Percentiles rank a stretch among this genome's conserved stretches.
phyloP scores from a whole-genome alignment of 2,329 filamentous ascomycete species.

The Aspergillus intermedius region DNA sequence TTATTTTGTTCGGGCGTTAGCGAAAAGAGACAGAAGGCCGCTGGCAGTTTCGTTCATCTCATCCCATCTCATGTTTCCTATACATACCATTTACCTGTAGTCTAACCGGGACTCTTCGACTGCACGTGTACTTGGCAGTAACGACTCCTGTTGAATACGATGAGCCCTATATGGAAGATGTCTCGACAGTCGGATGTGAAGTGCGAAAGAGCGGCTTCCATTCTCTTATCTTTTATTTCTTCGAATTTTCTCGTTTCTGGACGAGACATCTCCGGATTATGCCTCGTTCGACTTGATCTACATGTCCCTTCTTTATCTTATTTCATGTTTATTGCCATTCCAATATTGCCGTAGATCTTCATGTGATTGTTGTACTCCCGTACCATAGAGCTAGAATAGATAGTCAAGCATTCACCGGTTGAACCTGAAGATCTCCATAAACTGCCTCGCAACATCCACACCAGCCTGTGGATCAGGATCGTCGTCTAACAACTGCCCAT shows the following conservation, averaged over 20 bases:
- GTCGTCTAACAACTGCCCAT: slow-evolving; percentile 14
- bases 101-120: slow-evolving; percentile 9
- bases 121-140: slow-evolving; percentile 13
- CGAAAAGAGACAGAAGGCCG: slow-evolving; percentile 20
- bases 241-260: neutral
- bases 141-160: slow-evolving; percentile 8
- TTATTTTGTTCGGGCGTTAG: slow-evolving; percentile 23
- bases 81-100: slow-evolving; percentile 21
- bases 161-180: slow-evolving; percentile 1
- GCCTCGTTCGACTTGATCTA: neutral
- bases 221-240: neutral
- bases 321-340: neutral
- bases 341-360: neutral
- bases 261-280: too few species aligned
- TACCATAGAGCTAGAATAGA: neutral
- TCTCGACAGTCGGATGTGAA: neutral
- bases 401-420: slow-evolving; percentile 23
- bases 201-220: neutral
- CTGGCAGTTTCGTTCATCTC: slow-evolving; percentile 15
- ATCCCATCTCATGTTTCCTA: slow-evolving; percentile 12
- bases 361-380: neutral
- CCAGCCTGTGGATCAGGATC: slow-evolving; percentile 31
- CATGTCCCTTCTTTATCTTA: too few species aligned
- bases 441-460: slow-evolving; percentile 38
- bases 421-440: slow-evolving; percentile 41